Evolutionary conservation across 2,329 filamentous ascomycete species (phyloP), one percentile per base, ranked within the genome.

Genomic region (Claviceps africana): DNA sequence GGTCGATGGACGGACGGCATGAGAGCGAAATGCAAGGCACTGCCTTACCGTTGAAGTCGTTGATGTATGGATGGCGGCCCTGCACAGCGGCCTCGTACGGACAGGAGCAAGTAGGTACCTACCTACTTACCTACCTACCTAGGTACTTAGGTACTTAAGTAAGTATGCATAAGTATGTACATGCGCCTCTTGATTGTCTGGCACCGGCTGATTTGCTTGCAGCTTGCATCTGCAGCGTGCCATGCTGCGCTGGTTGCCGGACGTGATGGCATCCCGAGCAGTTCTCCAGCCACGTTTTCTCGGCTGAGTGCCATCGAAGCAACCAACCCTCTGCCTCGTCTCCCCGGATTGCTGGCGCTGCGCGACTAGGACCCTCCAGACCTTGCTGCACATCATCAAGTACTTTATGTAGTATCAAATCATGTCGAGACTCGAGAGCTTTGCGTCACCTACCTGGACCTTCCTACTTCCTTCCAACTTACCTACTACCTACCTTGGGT

Each of bases 191-290:
- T 45, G 22, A 45, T 28, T 45, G 43, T 25, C 43, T n/a, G 43
- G 43, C 43, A 25, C 43, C 15, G 43, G 43, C 43, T 45, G 37
- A 42, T 50, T 31, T 50, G 39, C 48, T 39, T 51, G 49, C 49
- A 46, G 40, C 30, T 37, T 30, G 49, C 49, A 33, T 45, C 30
- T 42, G 42, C 49, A 28, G 43, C 22, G 25, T 22, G 40, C 39
- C 48, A 28, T 19, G 10, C 19, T 50, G 13, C 40, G 25, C 31
- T 19, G 37, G 7, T 40, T 42, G n/a, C 11, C 8, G 40, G 40
- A 40, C 19, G 31, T 33, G 48, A 5, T 49, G 37, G 17, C 25
- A 37, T 39, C 10, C 22, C 9, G 11, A 43, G 13, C 40, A 43
- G 9, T 28, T 35, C n/a, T 35, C 10, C 35, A n/a, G 35, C 8